These are phyloP conservation scores for Populus tremula DNA, from an alignment of 345 rosid species.

Conservation along the genomic window DNA sequence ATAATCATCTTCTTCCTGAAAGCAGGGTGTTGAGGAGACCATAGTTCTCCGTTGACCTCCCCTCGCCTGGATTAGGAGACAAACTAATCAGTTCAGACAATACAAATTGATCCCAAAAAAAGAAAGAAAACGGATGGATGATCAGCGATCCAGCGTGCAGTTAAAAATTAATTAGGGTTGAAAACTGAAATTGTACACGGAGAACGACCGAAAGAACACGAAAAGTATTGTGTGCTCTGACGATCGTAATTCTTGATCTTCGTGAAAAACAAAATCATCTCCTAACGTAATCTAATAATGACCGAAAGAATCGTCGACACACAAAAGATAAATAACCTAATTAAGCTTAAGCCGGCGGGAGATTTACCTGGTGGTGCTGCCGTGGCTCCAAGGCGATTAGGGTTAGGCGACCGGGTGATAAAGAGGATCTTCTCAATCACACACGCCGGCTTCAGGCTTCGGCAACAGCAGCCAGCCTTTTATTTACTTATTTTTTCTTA, in stretches of 20 bases:
- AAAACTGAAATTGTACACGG: background rate
- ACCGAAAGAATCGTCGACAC: background rate
- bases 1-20: conserved; percentile 12
- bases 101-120: background rate
- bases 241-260: background rate
- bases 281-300: background rate
- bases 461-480: too few relatives aligned
- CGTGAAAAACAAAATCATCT: background rate
- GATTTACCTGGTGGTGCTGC: background rate
- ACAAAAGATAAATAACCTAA: too few relatives aligned
- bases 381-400: background rate
- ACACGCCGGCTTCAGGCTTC: background rate
- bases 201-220: background rate
- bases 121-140: background rate
- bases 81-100: background rate
- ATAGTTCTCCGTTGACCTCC: conserved; percentile 25
- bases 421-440: background rate
- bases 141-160: background rate
- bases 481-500: background rate
- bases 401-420: background rate
- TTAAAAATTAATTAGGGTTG: background rate
- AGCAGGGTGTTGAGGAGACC: conserved; percentile 48
- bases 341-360: background rate
- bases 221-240: background rate
- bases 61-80: background rate